Evolutionary conservation across 2,329 filamentous ascomycete species (phyloP).

Genomic region (Aspergillus latus): DNA sequence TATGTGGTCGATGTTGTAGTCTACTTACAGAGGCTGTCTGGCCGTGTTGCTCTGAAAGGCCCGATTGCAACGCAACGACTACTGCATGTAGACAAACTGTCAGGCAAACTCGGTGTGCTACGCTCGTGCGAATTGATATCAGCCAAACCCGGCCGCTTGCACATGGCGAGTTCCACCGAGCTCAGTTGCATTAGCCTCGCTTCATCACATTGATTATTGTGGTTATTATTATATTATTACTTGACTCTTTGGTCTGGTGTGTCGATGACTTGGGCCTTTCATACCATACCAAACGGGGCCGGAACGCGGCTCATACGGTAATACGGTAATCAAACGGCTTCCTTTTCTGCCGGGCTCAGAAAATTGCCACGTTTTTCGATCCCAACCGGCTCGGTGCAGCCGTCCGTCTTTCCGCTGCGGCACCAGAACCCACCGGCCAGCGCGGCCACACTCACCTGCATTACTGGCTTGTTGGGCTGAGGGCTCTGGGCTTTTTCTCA

Average conservation of each 20-base stretch:
- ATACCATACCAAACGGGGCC: conserved; percentile 15
- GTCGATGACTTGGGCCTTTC: conserved; percentile 1
- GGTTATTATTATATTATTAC: background rate
- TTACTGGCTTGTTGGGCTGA: conserved; percentile 15
- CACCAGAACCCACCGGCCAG: conserved; percentile 21
- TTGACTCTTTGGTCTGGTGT: background rate
- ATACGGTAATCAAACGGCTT: conserved; percentile 11
- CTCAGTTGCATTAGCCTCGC: conserved; percentile 16
- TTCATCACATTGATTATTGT: conserved; percentile 8
- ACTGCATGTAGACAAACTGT: background rate
- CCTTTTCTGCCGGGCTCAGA: conserved; percentile 13
- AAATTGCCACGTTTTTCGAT: conserved; percentile 26
- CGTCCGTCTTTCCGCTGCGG: conserved; percentile 34
- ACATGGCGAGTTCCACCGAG: background rate
- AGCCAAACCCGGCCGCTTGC: background rate
- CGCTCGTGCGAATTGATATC: conserved; percentile 1
- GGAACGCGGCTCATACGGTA: background rate
- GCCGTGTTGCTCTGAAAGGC: too few species aligned
- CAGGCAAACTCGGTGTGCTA: background rate
- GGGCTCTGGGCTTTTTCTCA: conserved; percentile 7
- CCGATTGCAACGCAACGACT: background rate
- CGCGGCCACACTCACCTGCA: too few species aligned
- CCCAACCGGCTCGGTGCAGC: conserved; percentile 35
- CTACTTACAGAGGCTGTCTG: too few species aligned
- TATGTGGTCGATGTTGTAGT: too few species aligned